These are phyloP conservation scores for Pelargonium citronellum DNA, from an alignment of 441 rosid genomes.

Conservation along the genomic window DNA sequence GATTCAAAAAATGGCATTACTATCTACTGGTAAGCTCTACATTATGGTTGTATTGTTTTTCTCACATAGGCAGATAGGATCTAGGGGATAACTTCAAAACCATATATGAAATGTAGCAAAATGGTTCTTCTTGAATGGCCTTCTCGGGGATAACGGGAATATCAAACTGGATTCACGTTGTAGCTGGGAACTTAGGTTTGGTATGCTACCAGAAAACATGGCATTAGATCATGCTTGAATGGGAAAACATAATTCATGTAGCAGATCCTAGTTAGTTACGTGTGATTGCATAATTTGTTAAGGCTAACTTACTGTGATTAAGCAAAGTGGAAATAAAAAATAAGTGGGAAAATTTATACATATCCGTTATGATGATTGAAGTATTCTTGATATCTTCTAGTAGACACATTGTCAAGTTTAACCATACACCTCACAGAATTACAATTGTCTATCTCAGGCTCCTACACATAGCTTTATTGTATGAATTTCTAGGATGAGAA, in stretches of 20 bases:
- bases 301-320: too few species aligned
- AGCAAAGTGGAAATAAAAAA: too few species aligned
- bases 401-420: too few species aligned
- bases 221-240: neutral
- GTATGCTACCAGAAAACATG: neutral
- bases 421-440: too few species aligned
- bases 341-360: too few species aligned
- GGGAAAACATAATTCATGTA: neutral
- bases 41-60: neutral
- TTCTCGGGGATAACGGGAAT: neutral
- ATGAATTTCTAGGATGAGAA: neutral
- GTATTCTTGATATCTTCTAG: too few species aligned
- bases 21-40: constrained; percentile 73
- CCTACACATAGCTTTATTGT: neutral
- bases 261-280: neutral
- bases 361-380: too few species aligned
- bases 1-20: constrained; percentile 94
- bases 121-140: neutral
- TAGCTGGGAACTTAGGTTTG: neutral
- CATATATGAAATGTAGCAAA: neutral
- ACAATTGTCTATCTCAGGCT: too few species aligned
- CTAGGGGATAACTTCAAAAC: too few species aligned
- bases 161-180: neutral
- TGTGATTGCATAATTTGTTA: too few species aligned
- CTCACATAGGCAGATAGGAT: neutral